Evolutionary conservation across 2,329 filamentous ascomycete species (phyloP).

Genomic region (Zymoseptoria pseudotritici): DNA sequence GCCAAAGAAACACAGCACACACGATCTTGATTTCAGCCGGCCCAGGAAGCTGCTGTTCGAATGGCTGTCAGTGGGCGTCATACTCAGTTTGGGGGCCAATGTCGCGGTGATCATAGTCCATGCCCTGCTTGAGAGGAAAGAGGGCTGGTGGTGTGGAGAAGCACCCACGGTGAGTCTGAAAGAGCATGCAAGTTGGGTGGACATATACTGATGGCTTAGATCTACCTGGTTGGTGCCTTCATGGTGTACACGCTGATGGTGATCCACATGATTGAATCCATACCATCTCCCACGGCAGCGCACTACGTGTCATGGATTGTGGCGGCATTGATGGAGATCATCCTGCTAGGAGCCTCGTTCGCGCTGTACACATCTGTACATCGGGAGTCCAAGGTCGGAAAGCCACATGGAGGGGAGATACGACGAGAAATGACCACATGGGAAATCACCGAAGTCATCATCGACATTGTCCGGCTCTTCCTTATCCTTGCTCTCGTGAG

Average conservation of each 20-base stretch:
- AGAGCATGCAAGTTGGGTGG: neutral
- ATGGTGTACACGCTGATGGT: constrained; percentile 83
- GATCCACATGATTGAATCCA: constrained; percentile 78
- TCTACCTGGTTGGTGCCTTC: constrained; percentile 75
- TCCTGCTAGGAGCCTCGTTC: constrained; percentile 63
- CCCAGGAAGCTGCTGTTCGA: constrained; percentile 65
- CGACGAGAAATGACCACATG: constrained; percentile 44
- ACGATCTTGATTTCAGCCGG: constrained; percentile 54
- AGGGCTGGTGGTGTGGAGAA: constrained; percentile 78
- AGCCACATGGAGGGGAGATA: constrained; percentile 31
- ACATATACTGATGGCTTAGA: constrained; percentile 44
- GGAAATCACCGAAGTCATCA: constrained; percentile 58
- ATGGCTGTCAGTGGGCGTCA: constrained; percentile 62
- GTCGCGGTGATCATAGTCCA: constrained; percentile 66
- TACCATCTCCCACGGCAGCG: constrained; percentile 68
- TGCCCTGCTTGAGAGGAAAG: constrained; percentile 57
- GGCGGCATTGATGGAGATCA: constrained; percentile 63
- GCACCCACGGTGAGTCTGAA: constrained; percentile 57
- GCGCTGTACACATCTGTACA: constrained; percentile 62
- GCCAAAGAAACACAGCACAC: constrained; percentile 43
- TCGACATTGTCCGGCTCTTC: constrained; percentile 62
- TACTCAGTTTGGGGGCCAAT: constrained; percentile 69
- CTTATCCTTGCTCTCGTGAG: constrained; percentile 53
- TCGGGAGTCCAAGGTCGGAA: constrained; percentile 51
- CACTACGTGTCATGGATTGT: constrained; percentile 75